Conservation (phyloP, 139 green algal species). For the Chlamydomonas applanata region DNA sequence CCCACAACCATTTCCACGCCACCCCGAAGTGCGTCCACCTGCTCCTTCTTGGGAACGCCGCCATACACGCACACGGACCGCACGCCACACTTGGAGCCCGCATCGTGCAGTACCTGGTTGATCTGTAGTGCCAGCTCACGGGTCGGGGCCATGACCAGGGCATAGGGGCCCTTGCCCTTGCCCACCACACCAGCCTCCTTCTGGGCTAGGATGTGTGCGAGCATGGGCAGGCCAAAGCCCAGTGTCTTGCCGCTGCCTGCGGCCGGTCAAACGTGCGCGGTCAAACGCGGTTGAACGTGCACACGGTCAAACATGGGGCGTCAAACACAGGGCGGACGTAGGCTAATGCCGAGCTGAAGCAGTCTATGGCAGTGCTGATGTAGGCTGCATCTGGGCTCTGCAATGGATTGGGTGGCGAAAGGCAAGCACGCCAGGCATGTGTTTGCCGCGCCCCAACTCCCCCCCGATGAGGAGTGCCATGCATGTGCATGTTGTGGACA, state of each 20-base stretch:
- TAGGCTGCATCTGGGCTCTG: too few relatives aligned
- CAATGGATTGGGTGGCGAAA: too few relatives aligned
- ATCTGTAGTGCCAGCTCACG: constrained; percentile 79
- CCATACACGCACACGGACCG: constrained; percentile 82
- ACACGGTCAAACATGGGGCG: too few relatives aligned
- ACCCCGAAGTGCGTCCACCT: constrained; percentile 49
- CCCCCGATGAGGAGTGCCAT: too few relatives aligned
- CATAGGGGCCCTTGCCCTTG: constrained; percentile 56
- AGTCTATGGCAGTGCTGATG: too few relatives aligned
- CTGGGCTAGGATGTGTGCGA: constrained; percentile 78
- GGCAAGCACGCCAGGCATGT: too few relatives aligned
- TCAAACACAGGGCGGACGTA: too few relatives aligned
- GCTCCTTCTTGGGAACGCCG: constrained; percentile 82
- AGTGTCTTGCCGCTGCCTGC: constrained; percentile 63
- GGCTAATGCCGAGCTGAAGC: too few relatives aligned
- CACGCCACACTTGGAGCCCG: constrained; percentile 49
- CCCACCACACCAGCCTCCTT: constrained; percentile 31
- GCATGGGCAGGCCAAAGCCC: constrained; percentile 80
- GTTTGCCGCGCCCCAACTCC: too few relatives aligned
- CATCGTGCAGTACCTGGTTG: constrained; percentile 36
- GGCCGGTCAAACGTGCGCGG: too few relatives aligned
- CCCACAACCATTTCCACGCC: constrained; percentile 77
- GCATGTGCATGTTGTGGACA: too few relatives aligned
- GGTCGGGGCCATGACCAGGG: constrained; percentile 85
- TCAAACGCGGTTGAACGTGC: too few relatives aligned